A percentile compares a stretch with the other conserved stretches of the same genome.
Evolutionary conservation across 805 yeast species (phyloP).

Genomic region (Wickerhamiella azymoides): DNA sequence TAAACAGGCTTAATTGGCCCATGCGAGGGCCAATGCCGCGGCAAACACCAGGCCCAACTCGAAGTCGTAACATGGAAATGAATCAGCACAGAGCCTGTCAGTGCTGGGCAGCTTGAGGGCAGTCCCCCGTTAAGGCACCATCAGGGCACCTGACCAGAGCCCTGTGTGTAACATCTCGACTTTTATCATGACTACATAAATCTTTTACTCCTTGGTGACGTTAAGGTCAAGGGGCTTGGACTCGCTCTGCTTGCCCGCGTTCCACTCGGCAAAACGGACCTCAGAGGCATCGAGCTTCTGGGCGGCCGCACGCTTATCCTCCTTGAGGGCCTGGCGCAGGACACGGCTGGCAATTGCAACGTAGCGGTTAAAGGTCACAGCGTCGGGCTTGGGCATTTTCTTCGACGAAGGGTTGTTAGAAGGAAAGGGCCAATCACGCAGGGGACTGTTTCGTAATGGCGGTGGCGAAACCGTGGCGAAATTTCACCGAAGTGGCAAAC

Average conservation of each 20-base stretch:
- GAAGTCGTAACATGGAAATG: neutral
- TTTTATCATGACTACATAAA: neutral
- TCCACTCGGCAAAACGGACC: conserved; percentile 55
- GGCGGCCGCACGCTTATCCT: conserved; percentile 63
- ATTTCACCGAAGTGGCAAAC: neutral
- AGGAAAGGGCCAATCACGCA: conserved; percentile 6
- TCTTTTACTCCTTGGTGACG: conserved; percentile 10
- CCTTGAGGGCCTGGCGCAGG: conserved; percentile 76
- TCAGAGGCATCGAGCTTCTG: conserved; percentile 60
- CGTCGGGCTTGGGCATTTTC: conserved; percentile 21
- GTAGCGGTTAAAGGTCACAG: conserved; percentile 62
- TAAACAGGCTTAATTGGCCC: neutral
- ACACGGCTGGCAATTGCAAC: conserved; percentile 82
- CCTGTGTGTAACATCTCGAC: neutral
- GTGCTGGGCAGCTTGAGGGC: too few species aligned
- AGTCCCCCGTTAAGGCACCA: too few species aligned
- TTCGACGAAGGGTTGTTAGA: neutral
- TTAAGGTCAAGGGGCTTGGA: conserved; percentile 16
- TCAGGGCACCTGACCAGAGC: neutral
- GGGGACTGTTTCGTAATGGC: neutral
- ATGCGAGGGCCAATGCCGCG: neutral
- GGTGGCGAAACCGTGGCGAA: conserved; percentile 3
- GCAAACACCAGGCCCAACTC: neutral
- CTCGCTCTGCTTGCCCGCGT: conserved; percentile 39
- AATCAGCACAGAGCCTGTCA: neutral